Evolutionary conservation across 148 eudicot genomes (phyloP), one percentile per base, ranked within the genome.

Genomic region (Rhododendron mucronatum): DNA sequence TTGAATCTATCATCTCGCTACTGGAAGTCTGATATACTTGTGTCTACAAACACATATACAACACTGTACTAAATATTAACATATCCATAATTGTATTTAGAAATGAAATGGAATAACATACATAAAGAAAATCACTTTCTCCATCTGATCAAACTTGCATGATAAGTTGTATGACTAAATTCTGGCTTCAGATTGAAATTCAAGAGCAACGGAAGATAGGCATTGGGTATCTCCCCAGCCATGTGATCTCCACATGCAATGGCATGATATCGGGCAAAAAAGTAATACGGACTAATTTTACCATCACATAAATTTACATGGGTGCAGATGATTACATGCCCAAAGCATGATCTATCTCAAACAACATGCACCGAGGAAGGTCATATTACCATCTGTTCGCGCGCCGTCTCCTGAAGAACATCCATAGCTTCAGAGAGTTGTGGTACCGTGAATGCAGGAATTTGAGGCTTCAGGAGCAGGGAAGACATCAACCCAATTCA

Each of bases 351-450:
- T 86, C 23, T 16, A 21, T 51, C 59, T 7, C 28, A 41, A 69
- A 37, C 12, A 86, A 75, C 18, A 75, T 41, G 65, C 50, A 50
- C 15, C 21, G 44, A 33, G 82, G 80, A 51, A 81, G 71, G 82
- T 65, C 21, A 50, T 21, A 44, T 84, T 92, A 95, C 98, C 94
- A 84, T 89, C 82, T 88, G 21, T 65, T 89, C 90, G 15, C 37
- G 82, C 80, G 98, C 96, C 90, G 83, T 91, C 87, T 90, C 92
- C 84, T 86, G 88, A 88, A 95, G 94, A 87, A 91, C 91, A 86
- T 89, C 90, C 95, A 95, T 93, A 83, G 97, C 98, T 91, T 94
- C 95, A 83, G 92, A 84, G 85, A 89, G 91, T 90, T 95, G 98
- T 33, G 91, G 91, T 65, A 90, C 95, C 4, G 96, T 91, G 88